Evolutionary conservation across 164 flowering plant species (phyloP).

Genomic region (Platanus orientalis): DNA sequence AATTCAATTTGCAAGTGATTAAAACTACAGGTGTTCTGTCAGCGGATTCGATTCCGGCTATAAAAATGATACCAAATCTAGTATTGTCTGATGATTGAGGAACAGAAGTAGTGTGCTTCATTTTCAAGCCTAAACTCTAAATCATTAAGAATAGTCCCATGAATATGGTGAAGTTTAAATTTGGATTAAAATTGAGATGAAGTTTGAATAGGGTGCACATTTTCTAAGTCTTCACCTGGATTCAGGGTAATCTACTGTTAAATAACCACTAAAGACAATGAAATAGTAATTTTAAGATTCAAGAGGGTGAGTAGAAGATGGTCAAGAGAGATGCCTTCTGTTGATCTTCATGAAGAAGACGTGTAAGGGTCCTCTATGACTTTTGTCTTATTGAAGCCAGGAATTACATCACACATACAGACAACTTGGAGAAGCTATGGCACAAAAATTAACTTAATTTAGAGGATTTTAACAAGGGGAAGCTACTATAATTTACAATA

Average conservation of each 20-base stretch:
- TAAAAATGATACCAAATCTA: background rate
- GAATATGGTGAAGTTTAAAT: background rate
- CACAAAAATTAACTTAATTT: background rate
- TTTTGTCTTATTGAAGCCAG: background rate
- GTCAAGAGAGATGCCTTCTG: background rate
- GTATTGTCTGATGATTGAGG: conserved; percentile 24
- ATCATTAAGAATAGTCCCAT: conserved; percentile 7
- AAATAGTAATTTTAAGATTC: background rate
- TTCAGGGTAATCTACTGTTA: background rate
- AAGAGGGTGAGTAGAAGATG: background rate
- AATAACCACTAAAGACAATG: background rate
- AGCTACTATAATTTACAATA: background rate
- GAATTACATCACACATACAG: background rate
- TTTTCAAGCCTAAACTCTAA: background rate
- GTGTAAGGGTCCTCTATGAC: background rate
- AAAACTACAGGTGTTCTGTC: conserved; percentile 10
- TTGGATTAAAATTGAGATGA: background rate
- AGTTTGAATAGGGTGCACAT: background rate
- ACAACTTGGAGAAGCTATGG: background rate
- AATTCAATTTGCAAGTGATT: background rate
- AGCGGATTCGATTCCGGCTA: background rate
- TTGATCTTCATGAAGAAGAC: no score
- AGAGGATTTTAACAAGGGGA: background rate
- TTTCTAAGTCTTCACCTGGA: background rate
- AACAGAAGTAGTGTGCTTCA: conserved; percentile 24